Evolutionary conservation across 1,284 basidiomycete species (phyloP), one percentile per base, ranked within the genome.

Genomic region (Pyrrhoderma noxium): DNA sequence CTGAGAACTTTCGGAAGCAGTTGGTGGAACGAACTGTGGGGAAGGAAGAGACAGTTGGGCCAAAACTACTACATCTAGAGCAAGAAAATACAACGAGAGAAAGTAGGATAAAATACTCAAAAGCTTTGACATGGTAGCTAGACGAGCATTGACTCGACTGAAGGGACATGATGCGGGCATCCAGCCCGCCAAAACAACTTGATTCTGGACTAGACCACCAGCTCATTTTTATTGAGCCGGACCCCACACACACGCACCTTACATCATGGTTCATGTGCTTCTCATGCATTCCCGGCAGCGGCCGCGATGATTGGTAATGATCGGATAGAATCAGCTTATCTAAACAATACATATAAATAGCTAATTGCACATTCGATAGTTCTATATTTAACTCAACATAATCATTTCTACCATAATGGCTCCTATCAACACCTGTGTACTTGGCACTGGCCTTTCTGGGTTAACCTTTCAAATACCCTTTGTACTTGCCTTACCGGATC

Each of bases 401-500:
- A 8, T 31, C 43, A 8, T 11, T 42, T 21, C 1, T 16, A 23
- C 22, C 3, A 18, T 41, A 22, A 72, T 70, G 66, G 49, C 62
- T 46, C 80, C 82, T 22, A 82, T 89, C 61, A 76, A 76, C 50
- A 81, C 82, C 36, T 81, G 84, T 55, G 78, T 89, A 9, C 71
- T 90, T 16, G 88, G 87, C 27, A 80, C 86, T 40, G 89, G 88
- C 43, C 78, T 89, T 55, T 76, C 82, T 19, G 82, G 83, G 22
- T 68, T 85, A 46, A 84, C 83, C 13, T 90, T 92, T 67, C 89
- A 93, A 64, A 64, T 82, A 55, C 89, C 89, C 0, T 86, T 90
- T 65, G 70, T 92, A 54, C 75, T 83, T 46, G 80, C 84, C 2
- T 73, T 88, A n/a, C 82, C 87, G 0, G 72, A 85, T 31, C 66